Evolutionary conservation across 345 rosid species (phyloP), one percentile per base, ranked within the genome.

Genomic region (Lenwebbia sp.): DNA sequence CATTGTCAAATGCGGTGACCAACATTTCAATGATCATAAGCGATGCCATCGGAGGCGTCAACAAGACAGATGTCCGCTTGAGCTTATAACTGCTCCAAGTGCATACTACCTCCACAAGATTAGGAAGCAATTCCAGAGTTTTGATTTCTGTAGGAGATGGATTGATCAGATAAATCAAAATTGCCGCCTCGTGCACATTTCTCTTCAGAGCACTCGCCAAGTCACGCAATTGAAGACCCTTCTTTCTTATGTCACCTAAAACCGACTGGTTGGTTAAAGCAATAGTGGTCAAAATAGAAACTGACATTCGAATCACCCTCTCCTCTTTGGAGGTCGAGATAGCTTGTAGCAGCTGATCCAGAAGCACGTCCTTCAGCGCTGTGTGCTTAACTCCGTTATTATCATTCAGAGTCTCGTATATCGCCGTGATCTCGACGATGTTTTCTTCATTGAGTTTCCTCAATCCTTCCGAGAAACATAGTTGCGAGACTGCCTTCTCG

Each of bases 11-110:
- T 82, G 98, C 96, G 53, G 98, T 95, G 40, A 95, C 93, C 41
- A 95, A 85, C 33, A 97, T 95, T 93, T 97, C 93, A 58, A 97
- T 94, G 19, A 97, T 95, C 98, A 95, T 95, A 90, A 96, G 81
- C 6, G 99, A 94, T 40, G 99, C 99, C 1, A 93, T 92, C 12
- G 94, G 96, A 10, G 99, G 98, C 5, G 98, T 95, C 87, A 95
- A 86, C 53, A 86, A 56, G 83, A 88, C 54, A 14, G 93, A 84
- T 85, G 90, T 85, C 50, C 90, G 92, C 87, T 84, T 88, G 82
- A 85, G 86, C 83, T 86, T 90, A 54, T 86, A 86, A 74, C 85
- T 85, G 70, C 88, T 90, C 84, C 94, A 91, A 85, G 89, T 82
- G 92, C 96, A 93, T 85, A 94, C 92, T 65, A 95, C 91, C 88